Conservation (phyloP, 192 early-diverging fungal genomes). For the Gonapodya prolifera region DNA sequence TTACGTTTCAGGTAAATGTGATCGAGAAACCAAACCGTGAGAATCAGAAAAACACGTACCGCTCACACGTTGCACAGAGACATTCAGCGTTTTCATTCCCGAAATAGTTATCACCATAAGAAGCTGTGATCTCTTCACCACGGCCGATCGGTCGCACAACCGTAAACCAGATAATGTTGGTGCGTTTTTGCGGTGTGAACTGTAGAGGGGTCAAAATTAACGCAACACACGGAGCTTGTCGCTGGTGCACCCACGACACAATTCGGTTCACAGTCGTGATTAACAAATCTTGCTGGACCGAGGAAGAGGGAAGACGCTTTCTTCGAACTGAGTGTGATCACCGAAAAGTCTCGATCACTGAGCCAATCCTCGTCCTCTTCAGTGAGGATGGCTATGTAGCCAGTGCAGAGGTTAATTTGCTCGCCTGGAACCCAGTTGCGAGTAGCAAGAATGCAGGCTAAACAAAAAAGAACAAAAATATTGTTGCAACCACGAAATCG, state of each 20-base stretch:
- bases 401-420: constrained; percentile 28
- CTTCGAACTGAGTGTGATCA: constrained; percentile 47
- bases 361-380: constrained; percentile 33
- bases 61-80: constrained; percentile 60
- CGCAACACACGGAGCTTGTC: constrained; percentile 3
- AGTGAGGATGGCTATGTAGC: constrained; percentile 37
- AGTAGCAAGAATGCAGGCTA: constrained; percentile 32
- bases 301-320: constrained; percentile 45
- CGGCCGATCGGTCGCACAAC: constrained; percentile 41
- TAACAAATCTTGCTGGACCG: constrained; percentile 61
- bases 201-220: constrained; percentile 8
- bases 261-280: constrained; percentile 62
- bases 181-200: constrained; percentile 25
- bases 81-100: constrained; percentile 53
- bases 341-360: constrained; percentile 46
- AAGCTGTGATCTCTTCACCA: constrained; percentile 59
- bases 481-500: constrained; percentile 20
- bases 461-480: constrained; percentile 22
- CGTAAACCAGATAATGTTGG: constrained; percentile 46
- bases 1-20: neutral
- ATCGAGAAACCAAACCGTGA: neutral
- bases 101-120: constrained; percentile 57
- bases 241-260: constrained; percentile 22
- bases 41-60: constrained; percentile 16
- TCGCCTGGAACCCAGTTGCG: constrained; percentile 32